Base-by-base conservation (phyloP, 805 yeast species). In the Cyberlindnera maritima region DNA sequence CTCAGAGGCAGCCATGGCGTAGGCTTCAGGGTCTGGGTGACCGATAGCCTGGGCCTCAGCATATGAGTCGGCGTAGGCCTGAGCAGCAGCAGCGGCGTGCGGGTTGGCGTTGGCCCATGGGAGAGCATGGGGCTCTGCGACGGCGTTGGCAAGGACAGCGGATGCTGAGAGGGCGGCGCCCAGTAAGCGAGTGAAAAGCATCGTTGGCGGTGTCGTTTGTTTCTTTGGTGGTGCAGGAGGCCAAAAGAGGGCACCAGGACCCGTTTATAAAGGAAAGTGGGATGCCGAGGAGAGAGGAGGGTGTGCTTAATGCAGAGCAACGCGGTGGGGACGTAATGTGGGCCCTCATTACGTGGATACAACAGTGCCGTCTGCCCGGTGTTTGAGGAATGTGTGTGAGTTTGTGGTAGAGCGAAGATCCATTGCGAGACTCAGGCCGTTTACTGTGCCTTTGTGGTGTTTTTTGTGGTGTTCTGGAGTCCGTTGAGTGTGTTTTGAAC, bases 1-100 rank as follows among this genome's bases (percentile, higher is more conserved):
- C 13, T 49, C 64, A 15, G 54, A 47, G 17, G 54, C 60, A 36
- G 62, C 64, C 17, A 50, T 37, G 6, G 64, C 64, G 15, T 54
- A 46, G 18, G 63, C 62, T 18, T 52, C 48, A 21, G 65, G 56
- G 29, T 49, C 54, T 21, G 56, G 49, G 33, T 50, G 53, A 29
- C 47, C 52, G 26, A 47, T 43, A 20, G 51, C 51, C 14, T 43
- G 23, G 15, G 47, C 51, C 35, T 47, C 51, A 40, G 51, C 47
- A 41, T 43, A 47, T 40, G 51, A 44, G 10, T 47, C 47, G 15
- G 51, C 47, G 26, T 39, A 47, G 39, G 48, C 41, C 2, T 28
- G 17, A 7, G 54, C 54, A 36, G 49, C 48, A 20, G 50, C 50
- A 29, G 39, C 38, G 26, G 53, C 50, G n/a, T 46, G 26, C 7